phyloP scores from a whole-genome alignment of 148 eudicot species.

The Chenopodium formosanum region DNA sequence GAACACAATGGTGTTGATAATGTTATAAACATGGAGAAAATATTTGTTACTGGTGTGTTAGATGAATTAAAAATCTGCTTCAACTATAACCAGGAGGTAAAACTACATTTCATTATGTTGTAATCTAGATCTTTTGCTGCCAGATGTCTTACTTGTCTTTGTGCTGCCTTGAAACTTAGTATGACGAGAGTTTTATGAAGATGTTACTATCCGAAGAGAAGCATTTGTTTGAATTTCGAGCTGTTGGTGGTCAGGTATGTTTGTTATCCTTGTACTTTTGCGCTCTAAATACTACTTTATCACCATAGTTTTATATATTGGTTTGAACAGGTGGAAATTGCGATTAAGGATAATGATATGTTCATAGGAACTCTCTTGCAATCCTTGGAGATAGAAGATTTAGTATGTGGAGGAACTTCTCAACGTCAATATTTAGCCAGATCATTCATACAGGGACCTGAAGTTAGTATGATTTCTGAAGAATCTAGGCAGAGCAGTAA shows the following conservation, averaged over 20 bases:
- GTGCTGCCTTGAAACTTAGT: constrained; percentile 32
- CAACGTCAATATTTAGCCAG: constrained; percentile 68
- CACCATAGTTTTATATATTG: constrained; percentile 17
- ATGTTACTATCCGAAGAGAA: constrained; percentile 81
- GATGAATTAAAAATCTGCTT: constrained; percentile 85
- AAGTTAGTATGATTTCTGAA: constrained; percentile 40
- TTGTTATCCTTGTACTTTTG: neutral
- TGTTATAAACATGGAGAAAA: constrained; percentile 48
- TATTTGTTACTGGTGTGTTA: constrained; percentile 77
- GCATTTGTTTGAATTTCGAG: constrained; percentile 87
- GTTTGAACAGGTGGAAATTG: constrained; percentile 72
- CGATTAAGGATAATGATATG: constrained; percentile 74
- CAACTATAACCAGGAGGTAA: constrained; percentile 63
- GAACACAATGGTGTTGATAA: constrained; percentile 39
- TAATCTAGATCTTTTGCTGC: neutral
- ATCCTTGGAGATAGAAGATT: constrained; percentile 89
- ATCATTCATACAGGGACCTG: constrained; percentile 66
- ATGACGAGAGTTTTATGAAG: constrained; percentile 52
- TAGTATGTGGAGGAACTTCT: constrained; percentile 54
- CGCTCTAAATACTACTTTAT: constrained; percentile 1
- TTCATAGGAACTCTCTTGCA: constrained; percentile 84
- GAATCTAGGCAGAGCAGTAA: constrained; percentile 31
- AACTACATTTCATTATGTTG: constrained; percentile 2
- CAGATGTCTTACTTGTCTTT: neutral
- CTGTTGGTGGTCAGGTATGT: constrained; percentile 95